Percentiles rank a stretch among this genome's conserved stretches.
Evolutionary conservation across 352 stramenopile species (phyloP).

Genomic region (Pythium brachiatum): DNA sequence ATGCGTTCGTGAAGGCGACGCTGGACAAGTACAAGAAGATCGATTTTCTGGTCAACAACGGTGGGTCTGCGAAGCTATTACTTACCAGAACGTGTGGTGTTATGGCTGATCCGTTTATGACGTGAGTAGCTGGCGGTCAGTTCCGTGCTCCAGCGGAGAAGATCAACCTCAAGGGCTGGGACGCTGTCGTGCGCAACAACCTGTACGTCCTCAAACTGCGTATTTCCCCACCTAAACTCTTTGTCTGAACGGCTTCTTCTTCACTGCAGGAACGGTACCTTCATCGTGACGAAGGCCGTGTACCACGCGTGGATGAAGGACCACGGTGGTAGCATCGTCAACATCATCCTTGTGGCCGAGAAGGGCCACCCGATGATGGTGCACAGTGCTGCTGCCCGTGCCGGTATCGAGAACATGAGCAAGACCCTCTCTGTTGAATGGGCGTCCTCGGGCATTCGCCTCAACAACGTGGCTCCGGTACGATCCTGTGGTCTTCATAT

Average conservation of each 20-base stretch:
- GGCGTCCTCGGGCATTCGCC: slow-evolving; percentile 85
- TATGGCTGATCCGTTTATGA: neutral
- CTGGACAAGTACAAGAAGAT: slow-evolving; percentile 72
- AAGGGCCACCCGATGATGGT: slow-evolving; percentile 90
- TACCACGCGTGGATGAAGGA: slow-evolving; percentile 86
- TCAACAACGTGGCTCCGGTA: slow-evolving; percentile 91
- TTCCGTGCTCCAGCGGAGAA: slow-evolving; percentile 87
- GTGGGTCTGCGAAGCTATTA: slow-evolving; percentile 5
- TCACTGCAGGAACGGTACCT: slow-evolving; percentile 62
- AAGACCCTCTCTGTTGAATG: slow-evolving; percentile 93
- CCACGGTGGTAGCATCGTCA: slow-evolving; percentile 81
- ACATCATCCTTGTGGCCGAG: slow-evolving; percentile 85
- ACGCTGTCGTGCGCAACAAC: slow-evolving; percentile 91
- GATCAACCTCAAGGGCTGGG: slow-evolving; percentile 87
- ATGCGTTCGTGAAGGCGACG: slow-evolving; percentile 50
- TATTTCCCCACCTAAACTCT: neutral
- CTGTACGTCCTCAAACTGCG: slow-evolving; percentile 32
- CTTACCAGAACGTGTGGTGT: no score
- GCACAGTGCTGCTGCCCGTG: slow-evolving; percentile 82
- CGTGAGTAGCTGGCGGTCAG: slow-evolving; percentile 73
- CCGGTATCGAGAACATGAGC: slow-evolving; percentile 90
- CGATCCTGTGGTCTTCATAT: no score
- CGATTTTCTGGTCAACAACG: slow-evolving; percentile 94
- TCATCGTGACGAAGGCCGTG: slow-evolving; percentile 78
- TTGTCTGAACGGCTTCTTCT: neutral